These are phyloP conservation scores for Cydonia oblonga DNA, from an alignment of 331 rosid genomes.

Conservation along the genomic window DNA sequence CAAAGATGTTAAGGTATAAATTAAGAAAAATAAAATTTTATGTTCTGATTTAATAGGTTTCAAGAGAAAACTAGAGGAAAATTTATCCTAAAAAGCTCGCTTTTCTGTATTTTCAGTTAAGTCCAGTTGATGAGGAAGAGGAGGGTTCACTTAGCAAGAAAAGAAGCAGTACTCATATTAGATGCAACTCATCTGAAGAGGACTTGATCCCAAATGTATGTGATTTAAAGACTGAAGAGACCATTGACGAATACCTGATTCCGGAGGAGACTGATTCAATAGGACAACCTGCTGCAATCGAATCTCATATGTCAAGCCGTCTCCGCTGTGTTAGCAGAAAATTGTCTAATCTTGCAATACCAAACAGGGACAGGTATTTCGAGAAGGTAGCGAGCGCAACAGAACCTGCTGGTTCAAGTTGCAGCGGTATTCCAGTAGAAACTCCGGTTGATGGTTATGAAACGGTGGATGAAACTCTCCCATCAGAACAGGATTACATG, in stretches of 20 bases:
- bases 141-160: constrained; percentile 20
- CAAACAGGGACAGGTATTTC: constrained; percentile 18
- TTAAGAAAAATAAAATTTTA: neutral
- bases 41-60: constrained; percentile 1
- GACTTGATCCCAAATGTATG: constrained; percentile 36
- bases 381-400: constrained; percentile 27
- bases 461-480: constrained; percentile 8
- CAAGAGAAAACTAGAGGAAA: neutral
- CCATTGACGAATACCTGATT: constrained; percentile 12
- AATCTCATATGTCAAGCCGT: constrained; percentile 21
- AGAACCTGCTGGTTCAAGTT: neutral
- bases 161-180: constrained; percentile 43
- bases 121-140: constrained; percentile 51
- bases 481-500: constrained; percentile 17
- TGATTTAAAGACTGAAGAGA: constrained; percentile 34
- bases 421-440: constrained; percentile 5
- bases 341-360: constrained; percentile 48
- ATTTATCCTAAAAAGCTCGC: constrained; percentile 15
- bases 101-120: constrained; percentile 46
- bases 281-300: constrained; percentile 21
- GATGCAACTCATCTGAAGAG: constrained; percentile 80
- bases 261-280: constrained; percentile 19
- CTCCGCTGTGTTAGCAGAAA: constrained; percentile 19
- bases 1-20: constrained; percentile 66
- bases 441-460: constrained; percentile 11